Conservation (phyloP, 2,329 filamentous ascomycete genomes). For the Colletotrichum shisoi region DNA sequence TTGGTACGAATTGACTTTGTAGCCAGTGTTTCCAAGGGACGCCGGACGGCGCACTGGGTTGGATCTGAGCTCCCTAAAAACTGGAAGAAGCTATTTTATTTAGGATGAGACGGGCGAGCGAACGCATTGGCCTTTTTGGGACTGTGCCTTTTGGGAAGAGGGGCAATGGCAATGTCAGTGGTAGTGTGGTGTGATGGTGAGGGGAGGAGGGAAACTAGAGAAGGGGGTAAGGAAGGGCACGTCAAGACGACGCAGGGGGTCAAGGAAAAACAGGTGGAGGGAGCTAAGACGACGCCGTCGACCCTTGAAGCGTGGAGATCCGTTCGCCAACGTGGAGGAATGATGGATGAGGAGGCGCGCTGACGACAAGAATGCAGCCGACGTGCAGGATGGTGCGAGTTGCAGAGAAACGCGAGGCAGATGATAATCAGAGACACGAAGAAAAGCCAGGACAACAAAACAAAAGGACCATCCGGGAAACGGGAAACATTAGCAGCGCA, state of each 20-base stretch:
- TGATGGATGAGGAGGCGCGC: constrained; percentile 34
- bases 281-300: constrained; percentile 34
- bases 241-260: constrained; percentile 29
- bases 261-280: constrained; percentile 34
- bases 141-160: constrained; percentile 18
- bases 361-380: constrained; percentile 36
- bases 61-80: constrained; percentile 24
- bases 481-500: constrained; percentile 3
- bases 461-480: constrained; percentile 15
- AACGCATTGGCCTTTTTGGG: constrained; percentile 29
- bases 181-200: constrained; percentile 3
- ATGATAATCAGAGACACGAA: constrained; percentile 17
- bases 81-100: constrained; percentile 31
- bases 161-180: constrained; percentile 17
- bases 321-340: constrained; percentile 33
- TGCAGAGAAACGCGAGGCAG: constrained; percentile 17
- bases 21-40: constrained; percentile 34
- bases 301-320: constrained; percentile 34
- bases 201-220: constrained; percentile 14
- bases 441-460: constrained; percentile 28
- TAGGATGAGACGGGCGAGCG: constrained; percentile 9
- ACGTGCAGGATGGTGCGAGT: constrained; percentile 16
- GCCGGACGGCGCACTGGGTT: constrained; percentile 15
- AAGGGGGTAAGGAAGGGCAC: constrained; percentile 37
- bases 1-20: constrained; percentile 27